Conservation (phyloP, 371 early-diverging fungal genomes). For the Mucor saturninus region DNA sequence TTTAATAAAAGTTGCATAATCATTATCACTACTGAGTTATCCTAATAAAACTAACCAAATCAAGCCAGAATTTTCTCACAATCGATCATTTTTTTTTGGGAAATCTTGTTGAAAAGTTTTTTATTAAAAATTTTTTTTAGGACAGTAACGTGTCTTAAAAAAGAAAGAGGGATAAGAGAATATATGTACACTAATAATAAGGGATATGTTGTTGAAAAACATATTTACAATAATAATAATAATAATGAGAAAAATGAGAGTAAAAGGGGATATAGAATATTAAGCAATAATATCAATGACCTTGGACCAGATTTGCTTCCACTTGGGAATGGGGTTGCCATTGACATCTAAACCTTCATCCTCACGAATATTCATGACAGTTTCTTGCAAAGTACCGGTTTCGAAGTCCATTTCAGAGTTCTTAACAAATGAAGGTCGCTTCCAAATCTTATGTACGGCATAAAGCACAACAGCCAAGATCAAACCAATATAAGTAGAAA, state of each 20-base stretch:
- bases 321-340: conserved; percentile 33
- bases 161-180: conserved; percentile 1
- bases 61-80: no score
- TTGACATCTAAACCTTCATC: conserved; percentile 31
- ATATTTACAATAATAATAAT: conserved; percentile 10
- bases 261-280: neutral
- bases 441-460: conserved; percentile 55
- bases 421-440: conserved; percentile 45
- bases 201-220: conserved; percentile 20
- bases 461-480: conserved; percentile 60
- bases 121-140: neutral
- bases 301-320: conserved; percentile 24
- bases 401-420: conserved; percentile 52
- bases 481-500: conserved; percentile 61
- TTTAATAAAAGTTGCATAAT: no score
- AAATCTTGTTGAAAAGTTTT: conserved; percentile 16
- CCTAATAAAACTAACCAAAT: no score
- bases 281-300: conserved; percentile 9
- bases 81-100: conserved; percentile 5
- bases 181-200: conserved; percentile 9
- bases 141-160: neutral
- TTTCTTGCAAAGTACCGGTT: conserved; percentile 39
- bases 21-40: no score
- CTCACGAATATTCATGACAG: conserved; percentile 29
- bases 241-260: neutral